Percentiles rank a stretch among this genome's conserved stretches.
phyloP scores from a whole-genome alignment of 2,329 filamentous ascomycete species.

The Phyllosticta citribraziliensis region DNA sequence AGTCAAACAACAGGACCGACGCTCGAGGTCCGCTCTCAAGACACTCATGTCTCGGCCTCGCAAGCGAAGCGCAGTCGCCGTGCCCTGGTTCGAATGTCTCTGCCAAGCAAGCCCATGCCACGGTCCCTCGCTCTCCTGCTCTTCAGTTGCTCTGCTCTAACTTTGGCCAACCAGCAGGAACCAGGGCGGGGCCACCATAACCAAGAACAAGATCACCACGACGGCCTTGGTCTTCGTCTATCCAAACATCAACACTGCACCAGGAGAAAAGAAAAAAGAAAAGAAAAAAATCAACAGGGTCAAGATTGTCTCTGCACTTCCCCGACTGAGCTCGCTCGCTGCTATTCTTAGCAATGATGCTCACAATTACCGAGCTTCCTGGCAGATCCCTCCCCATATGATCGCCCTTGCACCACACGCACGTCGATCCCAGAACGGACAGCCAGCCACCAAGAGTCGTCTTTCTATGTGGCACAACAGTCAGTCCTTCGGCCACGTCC shows the following conservation, averaged over 20 bases:
- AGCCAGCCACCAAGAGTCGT: not conserved
- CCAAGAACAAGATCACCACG: not conserved
- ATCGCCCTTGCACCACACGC: not conserved
- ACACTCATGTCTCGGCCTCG: not conserved
- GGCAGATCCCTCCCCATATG: not conserved
- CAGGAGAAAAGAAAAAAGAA: not conserved
- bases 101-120: not conserved
- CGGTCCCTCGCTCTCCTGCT: no score
- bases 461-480: no score
- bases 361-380: not conserved
- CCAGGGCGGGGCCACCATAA: no score
- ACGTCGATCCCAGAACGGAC: not conserved
- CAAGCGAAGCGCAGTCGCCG: not conserved
- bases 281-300: not conserved
- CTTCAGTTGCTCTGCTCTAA: no score
- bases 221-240: not conserved
- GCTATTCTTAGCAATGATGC: not conserved
- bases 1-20: not conserved
- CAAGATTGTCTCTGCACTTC: not conserved
- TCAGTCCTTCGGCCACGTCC: no score
- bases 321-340: not conserved
- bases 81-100: not conserved
- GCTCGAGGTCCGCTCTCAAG: not conserved
- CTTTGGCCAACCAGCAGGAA: no score
- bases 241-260: not conserved